Conservation (phyloP, 352 stramenopile species). For the Phytophthora megakarya region DNA sequence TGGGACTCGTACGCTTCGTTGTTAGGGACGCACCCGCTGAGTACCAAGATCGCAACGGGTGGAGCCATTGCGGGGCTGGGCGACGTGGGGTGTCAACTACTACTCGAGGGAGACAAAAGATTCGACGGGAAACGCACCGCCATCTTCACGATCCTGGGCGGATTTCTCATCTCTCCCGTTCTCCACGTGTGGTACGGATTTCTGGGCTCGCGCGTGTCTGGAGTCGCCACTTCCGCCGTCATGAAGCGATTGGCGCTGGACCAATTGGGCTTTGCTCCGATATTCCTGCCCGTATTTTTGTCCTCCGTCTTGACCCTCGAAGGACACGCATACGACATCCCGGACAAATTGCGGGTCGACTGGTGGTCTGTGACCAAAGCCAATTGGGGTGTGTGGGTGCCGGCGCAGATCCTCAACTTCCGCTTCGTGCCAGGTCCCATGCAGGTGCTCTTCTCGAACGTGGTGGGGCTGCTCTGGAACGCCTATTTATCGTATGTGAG, state of each 20-base stretch:
- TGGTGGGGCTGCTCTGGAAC: slow-evolving; percentile 85
- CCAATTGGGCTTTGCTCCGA: slow-evolving; percentile 77
- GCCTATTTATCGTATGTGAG: slow-evolving; percentile 82
- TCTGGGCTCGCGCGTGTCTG: slow-evolving; percentile 46
- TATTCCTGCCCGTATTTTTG: slow-evolving; percentile 80
- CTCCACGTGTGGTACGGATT: slow-evolving; percentile 84
- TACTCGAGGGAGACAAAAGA: slow-evolving; percentile 39
- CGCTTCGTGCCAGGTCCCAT: slow-evolving; percentile 74
- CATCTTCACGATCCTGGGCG: slow-evolving; percentile 76
- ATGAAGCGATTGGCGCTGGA: slow-evolving; percentile 74
- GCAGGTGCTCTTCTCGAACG: slow-evolving; percentile 86
- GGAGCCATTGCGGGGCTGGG: slow-evolving; percentile 63
- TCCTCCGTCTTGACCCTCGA: slow-evolving; percentile 69
- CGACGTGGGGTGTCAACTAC: slow-evolving; percentile 75
- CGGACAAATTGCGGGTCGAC: slow-evolving; percentile 67
- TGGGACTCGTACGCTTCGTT: slow-evolving; percentile 64
- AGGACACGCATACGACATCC: slow-evolving; percentile 52
- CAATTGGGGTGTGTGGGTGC: slow-evolving; percentile 86
- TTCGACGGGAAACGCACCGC: slow-evolving; percentile 57
- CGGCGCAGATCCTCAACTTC: slow-evolving; percentile 83
- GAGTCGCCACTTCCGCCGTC: slow-evolving; percentile 42
- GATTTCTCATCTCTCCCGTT: slow-evolving; percentile 68
- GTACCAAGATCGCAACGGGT: slow-evolving; percentile 73
- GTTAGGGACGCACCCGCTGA: slow-evolving; percentile 59
- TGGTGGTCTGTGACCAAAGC: slow-evolving; percentile 79